Evolutionary conservation across 2,329 filamentous ascomycete genomes (phyloP).

Genomic region (Calonectria pseudoturangicola): DNA sequence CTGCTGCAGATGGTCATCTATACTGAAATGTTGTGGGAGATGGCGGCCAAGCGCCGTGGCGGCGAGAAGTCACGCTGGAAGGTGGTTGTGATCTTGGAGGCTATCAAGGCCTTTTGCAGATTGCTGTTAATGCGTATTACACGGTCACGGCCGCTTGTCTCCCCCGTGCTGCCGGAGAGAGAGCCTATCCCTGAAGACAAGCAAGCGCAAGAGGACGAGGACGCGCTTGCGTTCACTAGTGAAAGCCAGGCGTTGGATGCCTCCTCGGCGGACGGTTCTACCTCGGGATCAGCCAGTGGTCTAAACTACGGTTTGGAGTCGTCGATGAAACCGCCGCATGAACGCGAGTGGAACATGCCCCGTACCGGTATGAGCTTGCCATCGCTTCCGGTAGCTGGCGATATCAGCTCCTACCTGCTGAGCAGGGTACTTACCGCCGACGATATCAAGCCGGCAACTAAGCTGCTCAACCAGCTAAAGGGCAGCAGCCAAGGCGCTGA

Average conservation of each 20-base stretch:
- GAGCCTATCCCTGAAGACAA: slow-evolving; percentile 82
- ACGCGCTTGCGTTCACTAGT: slow-evolving; percentile 61
- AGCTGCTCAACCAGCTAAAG: slow-evolving; percentile 88
- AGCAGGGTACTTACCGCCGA: slow-evolving; percentile 95
- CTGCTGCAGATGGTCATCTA: slow-evolving; percentile 94
- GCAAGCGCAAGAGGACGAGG: slow-evolving; percentile 68
- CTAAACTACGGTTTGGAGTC: slow-evolving; percentile 41
- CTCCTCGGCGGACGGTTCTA: slow-evolving; percentile 58
- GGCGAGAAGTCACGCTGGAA: slow-evolving; percentile 89
- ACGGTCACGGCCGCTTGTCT: slow-evolving; percentile 86
- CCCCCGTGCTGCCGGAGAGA: slow-evolving; percentile 89
- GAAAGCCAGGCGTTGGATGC: slow-evolving; percentile 67
- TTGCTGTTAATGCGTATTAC: slow-evolving; percentile 88
- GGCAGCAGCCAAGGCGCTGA: slow-evolving; percentile 87
- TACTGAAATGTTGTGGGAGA: slow-evolving; percentile 97
- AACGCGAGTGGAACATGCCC: slow-evolving; percentile 91
- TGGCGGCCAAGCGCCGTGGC: slow-evolving; percentile 91
- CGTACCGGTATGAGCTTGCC: slow-evolving; percentile 91
- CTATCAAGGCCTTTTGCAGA: slow-evolving; percentile 89
- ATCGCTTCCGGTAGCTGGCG: slow-evolving; percentile 84
- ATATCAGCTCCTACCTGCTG: slow-evolving; percentile 91
- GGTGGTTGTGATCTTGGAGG: slow-evolving; percentile 88
- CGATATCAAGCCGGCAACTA: slow-evolving; percentile 94
- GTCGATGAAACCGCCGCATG: slow-evolving; percentile 61
- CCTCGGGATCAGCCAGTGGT: slow-evolving; percentile 41